Conservation (phyloP, 2,329 filamentous ascomycete genomes). For the Chaetomium sp. region DNA sequence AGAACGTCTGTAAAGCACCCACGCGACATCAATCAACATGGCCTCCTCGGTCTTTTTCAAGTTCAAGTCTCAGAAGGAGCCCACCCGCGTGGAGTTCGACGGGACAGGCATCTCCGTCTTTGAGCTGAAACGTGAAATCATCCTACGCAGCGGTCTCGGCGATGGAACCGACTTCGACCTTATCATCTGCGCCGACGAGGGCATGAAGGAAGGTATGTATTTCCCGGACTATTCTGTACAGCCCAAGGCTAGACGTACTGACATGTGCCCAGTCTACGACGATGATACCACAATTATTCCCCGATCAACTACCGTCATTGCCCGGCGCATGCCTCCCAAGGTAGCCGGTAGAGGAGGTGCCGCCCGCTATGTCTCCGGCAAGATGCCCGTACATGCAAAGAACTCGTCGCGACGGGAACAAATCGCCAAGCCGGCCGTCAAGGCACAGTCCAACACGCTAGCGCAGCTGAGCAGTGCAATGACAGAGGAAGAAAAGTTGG, state of each 20-base stretch:
- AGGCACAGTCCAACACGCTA: slow-evolving; percentile 59
- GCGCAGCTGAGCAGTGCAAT: slow-evolving; percentile 73
- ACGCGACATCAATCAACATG: slow-evolving; percentile 58
- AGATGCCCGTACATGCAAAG: slow-evolving; percentile 88
- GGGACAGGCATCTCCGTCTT: slow-evolving; percentile 98
- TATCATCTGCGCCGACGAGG: slow-evolving; percentile 89
- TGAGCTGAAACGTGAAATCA: slow-evolving; percentile 98
- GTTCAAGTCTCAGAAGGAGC: slow-evolving; percentile 98
- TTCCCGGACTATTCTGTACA: neutral
- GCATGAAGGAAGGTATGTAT: slow-evolving; percentile 72
- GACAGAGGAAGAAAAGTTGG: slow-evolving; percentile 92
- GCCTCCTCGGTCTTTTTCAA: slow-evolving; percentile 99
- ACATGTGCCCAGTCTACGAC: slow-evolving; percentile 73
- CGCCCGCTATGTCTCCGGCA: slow-evolving; percentile 92
- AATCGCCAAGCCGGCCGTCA: slow-evolving; percentile 59
- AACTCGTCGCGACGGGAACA: slow-evolving; percentile 71
- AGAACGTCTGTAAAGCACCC: slow-evolving; percentile 23
- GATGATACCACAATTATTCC: slow-evolving; percentile 98
- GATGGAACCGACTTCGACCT: slow-evolving; percentile 97
- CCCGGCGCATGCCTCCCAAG: slow-evolving; percentile 78
- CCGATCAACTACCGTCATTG: slow-evolving; percentile 90
- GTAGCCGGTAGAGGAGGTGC: slow-evolving; percentile 87
- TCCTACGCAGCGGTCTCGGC: slow-evolving; percentile 87
- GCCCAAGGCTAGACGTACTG: slow-evolving; percentile 33
- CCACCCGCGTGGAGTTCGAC: slow-evolving; percentile 92